These are phyloP conservation scores for Carex kokanica DNA, from an alignment of 176 grass and related monocot species.

Conservation along the genomic window DNA sequence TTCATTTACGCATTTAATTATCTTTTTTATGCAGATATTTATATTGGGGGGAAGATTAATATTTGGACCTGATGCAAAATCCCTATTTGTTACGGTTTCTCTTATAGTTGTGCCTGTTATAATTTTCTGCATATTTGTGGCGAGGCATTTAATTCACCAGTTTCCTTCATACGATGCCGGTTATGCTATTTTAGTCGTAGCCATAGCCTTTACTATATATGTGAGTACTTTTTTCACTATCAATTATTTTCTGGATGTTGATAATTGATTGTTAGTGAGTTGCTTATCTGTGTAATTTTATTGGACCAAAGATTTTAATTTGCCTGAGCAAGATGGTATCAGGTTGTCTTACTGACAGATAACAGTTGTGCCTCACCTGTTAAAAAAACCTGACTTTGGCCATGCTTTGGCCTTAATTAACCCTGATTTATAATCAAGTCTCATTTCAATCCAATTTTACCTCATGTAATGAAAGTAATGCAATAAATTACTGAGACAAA, in stretches of 20 bases:
- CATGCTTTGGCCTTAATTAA: slow-evolving; percentile 3
- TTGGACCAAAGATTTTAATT: neutral
- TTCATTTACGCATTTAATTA: neutral
- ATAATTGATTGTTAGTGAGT: neutral
- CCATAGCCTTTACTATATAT: slow-evolving; percentile 64
- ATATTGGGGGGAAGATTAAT: slow-evolving; percentile 84
- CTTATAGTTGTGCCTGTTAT: slow-evolving; percentile 64
- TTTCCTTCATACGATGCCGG: slow-evolving; percentile 87
- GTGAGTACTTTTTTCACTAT: slow-evolving; percentile 50
- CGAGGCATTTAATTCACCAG: slow-evolving; percentile 71
- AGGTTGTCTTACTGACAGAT: neutral
- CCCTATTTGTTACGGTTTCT: slow-evolving; percentile 54
- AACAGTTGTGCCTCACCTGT: neutral
- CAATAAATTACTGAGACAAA: neutral
- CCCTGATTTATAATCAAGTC: neutral
- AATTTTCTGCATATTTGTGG: slow-evolving; percentile 86
- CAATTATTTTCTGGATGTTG: slow-evolving; percentile 21
- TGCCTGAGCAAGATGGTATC: neutral
- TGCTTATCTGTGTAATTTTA: slow-evolving; percentile 16
- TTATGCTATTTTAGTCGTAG: slow-evolving; percentile 66
- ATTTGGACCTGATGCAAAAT: slow-evolving; percentile 95
- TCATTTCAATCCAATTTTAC: neutral
- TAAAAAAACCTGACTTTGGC: neutral
- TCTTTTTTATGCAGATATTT: slow-evolving; percentile 72
- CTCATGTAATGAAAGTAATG: neutral